These are phyloP conservation scores for Cercospora janseana DNA, from an alignment of 2,329 filamentous ascomycete genomes.

Conservation along the genomic window DNA sequence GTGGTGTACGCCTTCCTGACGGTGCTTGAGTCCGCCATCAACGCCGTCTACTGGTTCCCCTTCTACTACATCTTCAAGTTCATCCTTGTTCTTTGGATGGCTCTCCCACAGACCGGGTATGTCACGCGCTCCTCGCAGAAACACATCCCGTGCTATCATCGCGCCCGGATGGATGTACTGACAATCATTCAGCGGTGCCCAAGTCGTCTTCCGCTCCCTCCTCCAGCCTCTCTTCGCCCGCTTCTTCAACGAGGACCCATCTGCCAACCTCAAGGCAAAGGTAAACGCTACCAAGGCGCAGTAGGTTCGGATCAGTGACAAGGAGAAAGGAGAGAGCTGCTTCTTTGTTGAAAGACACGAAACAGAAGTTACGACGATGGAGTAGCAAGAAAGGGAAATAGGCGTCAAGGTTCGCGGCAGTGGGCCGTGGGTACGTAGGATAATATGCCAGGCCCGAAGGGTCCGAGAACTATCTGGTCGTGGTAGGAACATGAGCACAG, in stretches of 20 bases:
- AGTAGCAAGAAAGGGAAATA: not conserved
- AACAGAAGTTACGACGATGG: not conserved
- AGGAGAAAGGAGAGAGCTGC: not conserved
- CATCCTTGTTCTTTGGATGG: slow-evolving; percentile 93
- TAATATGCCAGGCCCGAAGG: not conserved
- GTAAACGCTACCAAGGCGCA: slow-evolving; percentile 43
- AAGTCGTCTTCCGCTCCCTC: slow-evolving; percentile 95
- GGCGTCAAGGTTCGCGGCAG: not conserved
- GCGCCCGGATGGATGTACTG: too few species aligned
- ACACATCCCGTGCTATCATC: too few species aligned
- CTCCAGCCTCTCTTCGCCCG: slow-evolving; percentile 85
- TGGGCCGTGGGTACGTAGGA: not conserved
- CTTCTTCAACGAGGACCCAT: slow-evolving; percentile 74
- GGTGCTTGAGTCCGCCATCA: slow-evolving; percentile 77
- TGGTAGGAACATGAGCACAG: slow-evolving; percentile 1
- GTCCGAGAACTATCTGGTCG: not conserved
- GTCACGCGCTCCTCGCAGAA: slow-evolving; percentile 40
- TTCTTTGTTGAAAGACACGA: slow-evolving; percentile 1
- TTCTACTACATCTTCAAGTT: slow-evolving; percentile 99
- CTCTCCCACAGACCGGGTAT: slow-evolving; percentile 90
- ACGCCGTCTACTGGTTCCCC: slow-evolving; percentile 87
- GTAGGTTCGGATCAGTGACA: slow-evolving; percentile 23
- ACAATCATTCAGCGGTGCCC: slow-evolving; percentile 68
- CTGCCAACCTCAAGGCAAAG: slow-evolving; percentile 81
- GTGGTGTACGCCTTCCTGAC: slow-evolving; percentile 81